Base-by-base conservation (phyloP, 768 basidiomycete genomes). In the Termitomyces sp. region DNA sequence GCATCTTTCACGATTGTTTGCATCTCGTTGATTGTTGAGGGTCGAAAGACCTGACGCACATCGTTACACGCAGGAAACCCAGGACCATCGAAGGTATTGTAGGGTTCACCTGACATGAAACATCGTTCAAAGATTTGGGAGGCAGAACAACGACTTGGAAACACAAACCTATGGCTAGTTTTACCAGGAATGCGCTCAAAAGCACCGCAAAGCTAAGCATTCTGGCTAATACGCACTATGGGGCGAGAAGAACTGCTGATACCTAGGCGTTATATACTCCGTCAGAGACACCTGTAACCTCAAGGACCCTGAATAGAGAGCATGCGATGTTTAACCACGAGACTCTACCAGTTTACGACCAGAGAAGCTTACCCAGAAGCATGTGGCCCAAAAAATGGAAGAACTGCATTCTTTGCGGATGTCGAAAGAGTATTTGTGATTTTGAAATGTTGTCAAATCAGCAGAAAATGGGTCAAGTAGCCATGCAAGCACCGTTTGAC, bases 51-150 rank as follows among this genome's bases (percentile, higher is more conserved):
- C 34, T 68, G 55, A 14, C 68, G 61, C 1, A 74, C 71, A 36
- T 62, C 65, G 52, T 68, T 66, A 54, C 73, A 74, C 3, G 72
- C 72, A 10, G 73, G 73, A 56, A 72, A 73, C 2, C 72, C 73
- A 1, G 59, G 62, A 0, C 73, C 73, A 46, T 74, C 73, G 51
- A 74, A 73, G 12, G 73, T 74, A 55, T 72, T 72, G 55, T 73
- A 74, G 3, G 68, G 63, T 53, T 63, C 64, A 43, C 55, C 67
- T 69, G 6, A 20, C 5, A 18, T 3, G 12, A 18, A 27, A 10
- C 9, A n/a, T 30, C 6, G 13, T 24, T 24, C 22, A 14, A 2
- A 24, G 13, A 24, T 12, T 44, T 13, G 4, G 2, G 18, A 10
- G 34, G 24, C 12, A 2, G 12, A 30, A 20, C 12, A 14, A 9